Percentiles rank a stretch among this genome's conserved stretches.
phyloP scores from a whole-genome alignment of 768 basidiomycete genomes.

The Tulasnella sp. region DNA sequence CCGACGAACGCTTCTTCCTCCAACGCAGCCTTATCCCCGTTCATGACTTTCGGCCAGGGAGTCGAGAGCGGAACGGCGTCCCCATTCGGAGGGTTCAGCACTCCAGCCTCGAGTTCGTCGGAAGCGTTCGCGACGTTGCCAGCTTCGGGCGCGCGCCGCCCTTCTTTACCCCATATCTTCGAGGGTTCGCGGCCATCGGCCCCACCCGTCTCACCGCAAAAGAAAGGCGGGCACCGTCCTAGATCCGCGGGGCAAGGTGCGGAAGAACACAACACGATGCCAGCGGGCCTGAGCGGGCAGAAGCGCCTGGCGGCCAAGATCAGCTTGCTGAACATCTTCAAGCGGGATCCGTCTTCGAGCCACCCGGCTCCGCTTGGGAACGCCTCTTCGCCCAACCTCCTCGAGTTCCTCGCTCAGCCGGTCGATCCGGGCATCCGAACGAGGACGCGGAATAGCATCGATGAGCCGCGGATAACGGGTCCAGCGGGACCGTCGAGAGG shows the following conservation, averaged over 20 bases:
- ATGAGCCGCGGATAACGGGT: constrained; percentile 12
- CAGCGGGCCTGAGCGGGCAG: neutral
- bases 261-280: constrained; percentile 38
- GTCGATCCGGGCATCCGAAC: neutral
- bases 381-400: constrained; percentile 26
- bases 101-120: constrained; percentile 28
- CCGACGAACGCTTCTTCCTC: constrained; percentile 31
- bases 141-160: constrained; percentile 46
- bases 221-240: constrained; percentile 48
- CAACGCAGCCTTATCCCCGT: constrained; percentile 26
- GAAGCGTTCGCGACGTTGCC: constrained; percentile 40
- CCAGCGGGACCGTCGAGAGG: neutral
- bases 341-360: constrained; percentile 20
- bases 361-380: constrained; percentile 3
- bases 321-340: constrained; percentile 33
- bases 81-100: constrained; percentile 35
- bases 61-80: constrained; percentile 20
- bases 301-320: constrained; percentile 31
- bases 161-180: constrained; percentile 63
- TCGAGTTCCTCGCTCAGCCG: constrained; percentile 12
- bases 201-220: constrained; percentile 36
- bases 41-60: constrained; percentile 33
- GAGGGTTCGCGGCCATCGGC: constrained; percentile 34
- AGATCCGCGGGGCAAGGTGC: constrained; percentile 69
- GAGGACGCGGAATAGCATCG: constrained; percentile 2